These are phyloP conservation scores for Dryas octopetala DNA, from an alignment of 306 rosid genomes.

Conservation along the genomic window DNA sequence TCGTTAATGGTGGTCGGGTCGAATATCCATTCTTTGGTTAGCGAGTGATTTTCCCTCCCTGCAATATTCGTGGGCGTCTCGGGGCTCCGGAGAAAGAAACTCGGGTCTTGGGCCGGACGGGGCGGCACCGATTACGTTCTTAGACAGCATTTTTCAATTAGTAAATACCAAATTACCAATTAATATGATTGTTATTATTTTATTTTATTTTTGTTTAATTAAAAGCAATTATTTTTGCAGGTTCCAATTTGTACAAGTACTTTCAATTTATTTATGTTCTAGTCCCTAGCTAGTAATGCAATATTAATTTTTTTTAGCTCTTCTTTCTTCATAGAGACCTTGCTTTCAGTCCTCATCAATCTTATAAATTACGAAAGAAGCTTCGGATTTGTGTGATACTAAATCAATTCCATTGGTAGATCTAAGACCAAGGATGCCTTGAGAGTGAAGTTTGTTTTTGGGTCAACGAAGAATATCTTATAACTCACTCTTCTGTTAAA, in stretches of 20 bases:
- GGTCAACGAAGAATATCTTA: too few relatives aligned
- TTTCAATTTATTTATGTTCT: not conserved
- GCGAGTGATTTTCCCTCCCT: not conserved
- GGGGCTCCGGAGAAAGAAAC: not conserved
- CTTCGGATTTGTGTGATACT: not conserved
- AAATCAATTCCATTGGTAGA: conserved; percentile 8
- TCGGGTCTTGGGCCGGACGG: not conserved
- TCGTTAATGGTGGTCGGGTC: not conserved
- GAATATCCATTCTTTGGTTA: not conserved
- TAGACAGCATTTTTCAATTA: conserved; percentile 6
- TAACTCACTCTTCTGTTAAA: too few relatives aligned
- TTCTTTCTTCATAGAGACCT: not conserved
- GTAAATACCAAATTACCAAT: conserved; percentile 15
- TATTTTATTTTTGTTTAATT: not conserved
- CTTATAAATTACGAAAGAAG: not conserved
- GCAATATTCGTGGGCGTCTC: not conserved
- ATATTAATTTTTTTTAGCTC: not conserved
- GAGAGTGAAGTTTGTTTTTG: not conserved
- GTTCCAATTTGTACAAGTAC: not conserved
- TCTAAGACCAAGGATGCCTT: not conserved
- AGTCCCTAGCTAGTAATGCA: not conserved
- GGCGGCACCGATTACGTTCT: too few relatives aligned
- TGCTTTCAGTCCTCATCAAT: not conserved
- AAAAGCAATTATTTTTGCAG: not conserved
- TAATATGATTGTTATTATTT: conserved; percentile 1